A percentile compares a stretch with the other conserved stretches of the same genome.
phyloP scores from a whole-genome alignment of 768 basidiomycete species.

The Lactarius indigo region DNA sequence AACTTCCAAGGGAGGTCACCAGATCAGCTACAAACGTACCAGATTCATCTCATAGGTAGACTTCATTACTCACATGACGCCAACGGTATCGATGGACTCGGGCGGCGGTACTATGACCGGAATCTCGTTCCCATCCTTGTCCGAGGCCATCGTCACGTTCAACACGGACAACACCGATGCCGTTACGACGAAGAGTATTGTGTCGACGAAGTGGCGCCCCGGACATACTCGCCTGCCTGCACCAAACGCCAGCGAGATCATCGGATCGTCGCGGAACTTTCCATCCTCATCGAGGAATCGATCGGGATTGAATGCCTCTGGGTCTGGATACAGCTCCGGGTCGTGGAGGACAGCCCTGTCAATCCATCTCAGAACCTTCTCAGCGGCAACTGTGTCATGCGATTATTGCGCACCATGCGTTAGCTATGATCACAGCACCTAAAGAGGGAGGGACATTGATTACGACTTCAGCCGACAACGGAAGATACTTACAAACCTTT shows the following conservation, averaged over 20 bases:
- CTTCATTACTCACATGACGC: neutral
- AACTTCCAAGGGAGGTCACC: neutral
- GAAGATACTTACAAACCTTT: conserved; percentile 24
- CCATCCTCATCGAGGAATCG: conserved; percentile 25
- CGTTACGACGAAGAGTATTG: conserved; percentile 20
- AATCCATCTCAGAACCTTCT: too few species aligned
- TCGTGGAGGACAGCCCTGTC: conserved; percentile 25
- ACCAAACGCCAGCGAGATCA: conserved; percentile 14
- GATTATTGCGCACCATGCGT: conserved; percentile 27
- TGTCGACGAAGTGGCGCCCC: conserved; percentile 25
- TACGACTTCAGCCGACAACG: neutral
- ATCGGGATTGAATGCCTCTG: conserved; percentile 30
- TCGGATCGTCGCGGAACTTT: neutral
- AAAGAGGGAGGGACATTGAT: neutral
- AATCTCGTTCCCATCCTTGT: neutral
- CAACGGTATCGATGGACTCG: neutral
- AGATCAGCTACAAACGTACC: neutral
- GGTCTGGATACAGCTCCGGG: conserved; percentile 30
- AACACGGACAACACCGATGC: conserved; percentile 17
- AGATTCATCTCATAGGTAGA: neutral
- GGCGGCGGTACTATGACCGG: neutral
- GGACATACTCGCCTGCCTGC: conserved; percentile 23
- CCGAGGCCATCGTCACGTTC: neutral
- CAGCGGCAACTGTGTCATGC: neutral
- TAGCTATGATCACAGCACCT: conserved; percentile 17